A percentile compares a stretch with the other conserved stretches of the same genome.
Evolutionary conservation across 176 grass and related monocot species (phyloP).

Genomic region (maize (Zea mays)): DNA sequence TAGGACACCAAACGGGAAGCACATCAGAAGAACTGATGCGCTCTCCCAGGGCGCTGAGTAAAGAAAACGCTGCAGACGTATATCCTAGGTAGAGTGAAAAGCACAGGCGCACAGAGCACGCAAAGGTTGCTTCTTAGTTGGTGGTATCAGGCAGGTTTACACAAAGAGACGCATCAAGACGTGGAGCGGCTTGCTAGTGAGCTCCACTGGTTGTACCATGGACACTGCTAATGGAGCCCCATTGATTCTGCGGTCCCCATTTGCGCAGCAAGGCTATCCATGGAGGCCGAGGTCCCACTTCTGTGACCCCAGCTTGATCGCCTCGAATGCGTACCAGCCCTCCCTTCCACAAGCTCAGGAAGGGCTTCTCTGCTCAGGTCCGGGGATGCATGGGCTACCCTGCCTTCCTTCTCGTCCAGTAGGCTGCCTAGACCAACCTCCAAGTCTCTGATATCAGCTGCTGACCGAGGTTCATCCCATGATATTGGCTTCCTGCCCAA

Average conservation of each 20-base stretch:
- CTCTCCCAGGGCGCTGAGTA: slow-evolving; percentile 17
- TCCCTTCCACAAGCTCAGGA: slow-evolving; percentile 54
- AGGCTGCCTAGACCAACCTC: slow-evolving; percentile 61
- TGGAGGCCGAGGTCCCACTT: slow-evolving; percentile 56
- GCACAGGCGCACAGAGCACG: not conserved
- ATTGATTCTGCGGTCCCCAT: slow-evolving; percentile 49
- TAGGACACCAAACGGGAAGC: slow-evolving; percentile 34
- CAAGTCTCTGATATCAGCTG: slow-evolving; percentile 66
- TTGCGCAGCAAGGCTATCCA: slow-evolving; percentile 46
- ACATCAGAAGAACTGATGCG: slow-evolving; percentile 21
- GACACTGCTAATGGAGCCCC: slow-evolving; percentile 46
- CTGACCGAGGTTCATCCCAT: slow-evolving; percentile 83
- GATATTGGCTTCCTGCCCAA: slow-evolving; percentile 78
- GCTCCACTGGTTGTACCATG: slow-evolving; percentile 47
- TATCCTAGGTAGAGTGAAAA: slow-evolving; percentile 25
- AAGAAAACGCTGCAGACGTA: slow-evolving; percentile 25
- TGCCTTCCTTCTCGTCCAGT: slow-evolving; percentile 75
- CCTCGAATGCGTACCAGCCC: slow-evolving; percentile 53
- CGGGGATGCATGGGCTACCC: slow-evolving; percentile 58
- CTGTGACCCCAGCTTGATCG: slow-evolving; percentile 71
- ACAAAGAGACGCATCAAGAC: not conserved
- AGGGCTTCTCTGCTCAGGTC: slow-evolving; percentile 60
- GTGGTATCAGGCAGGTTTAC: slow-evolving; percentile 9
- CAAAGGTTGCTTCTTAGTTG: slow-evolving; percentile 20
- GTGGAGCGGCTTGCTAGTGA: slow-evolving; percentile 17